A percentile compares a stretch with the other conserved stretches of the same genome.
phyloP scores from a whole-genome alignment of 345 rosid species.

The Kernera saxatilis region DNA sequence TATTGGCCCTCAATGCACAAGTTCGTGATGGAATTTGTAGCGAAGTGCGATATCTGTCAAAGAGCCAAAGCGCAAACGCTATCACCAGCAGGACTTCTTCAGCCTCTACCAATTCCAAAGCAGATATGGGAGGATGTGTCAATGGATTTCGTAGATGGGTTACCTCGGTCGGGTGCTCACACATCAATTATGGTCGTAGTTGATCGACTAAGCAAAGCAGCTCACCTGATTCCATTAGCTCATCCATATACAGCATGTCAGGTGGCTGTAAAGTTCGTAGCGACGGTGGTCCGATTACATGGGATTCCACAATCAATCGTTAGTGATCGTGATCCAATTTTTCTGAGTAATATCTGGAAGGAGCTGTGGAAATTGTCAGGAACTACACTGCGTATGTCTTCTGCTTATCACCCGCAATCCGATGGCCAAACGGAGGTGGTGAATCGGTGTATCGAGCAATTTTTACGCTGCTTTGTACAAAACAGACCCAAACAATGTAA shows the following conservation, averaged over 20 bases:
- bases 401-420: background rate
- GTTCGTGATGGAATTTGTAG: background rate
- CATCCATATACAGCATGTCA: background rate
- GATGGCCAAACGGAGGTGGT: background rate
- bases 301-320: background rate
- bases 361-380: background rate
- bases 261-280: background rate
- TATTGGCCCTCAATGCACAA: background rate
- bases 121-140: background rate
- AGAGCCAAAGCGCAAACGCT: background rate
- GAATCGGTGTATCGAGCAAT: background rate
- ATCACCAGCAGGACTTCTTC: background rate
- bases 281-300: background rate
- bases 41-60: background rate
- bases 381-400: background rate
- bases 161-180: background rate
- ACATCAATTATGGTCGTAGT: background rate
- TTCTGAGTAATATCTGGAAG: background rate
- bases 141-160: background rate
- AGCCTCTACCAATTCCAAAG: background rate
- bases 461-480: background rate
- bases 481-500: background rate
- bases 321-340: background rate
- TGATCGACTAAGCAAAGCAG: background rate
- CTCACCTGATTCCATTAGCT: background rate